phyloP scores from a whole-genome alignment of 2,329 filamentous ascomycete species.

The Cytospora schulzeri region DNA sequence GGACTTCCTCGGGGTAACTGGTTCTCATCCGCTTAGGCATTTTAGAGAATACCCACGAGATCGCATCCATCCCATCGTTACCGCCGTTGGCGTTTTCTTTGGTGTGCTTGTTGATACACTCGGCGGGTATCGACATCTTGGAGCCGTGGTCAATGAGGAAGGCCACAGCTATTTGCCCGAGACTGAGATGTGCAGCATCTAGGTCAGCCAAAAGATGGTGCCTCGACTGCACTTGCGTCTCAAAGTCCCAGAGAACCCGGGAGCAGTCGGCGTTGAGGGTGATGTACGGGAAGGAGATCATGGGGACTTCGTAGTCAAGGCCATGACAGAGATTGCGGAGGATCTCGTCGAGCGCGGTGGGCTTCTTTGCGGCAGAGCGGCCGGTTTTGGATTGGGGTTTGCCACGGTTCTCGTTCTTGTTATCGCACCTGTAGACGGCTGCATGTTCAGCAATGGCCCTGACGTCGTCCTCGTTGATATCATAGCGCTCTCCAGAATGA shows the following conservation, averaged over 20 bases:
- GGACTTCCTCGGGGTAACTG: too few relatives aligned
- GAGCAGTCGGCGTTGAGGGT: constrained; percentile 7
- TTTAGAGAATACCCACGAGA: too few relatives aligned
- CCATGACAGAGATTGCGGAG: constrained; percentile 7
- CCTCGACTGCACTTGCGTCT: neutral
- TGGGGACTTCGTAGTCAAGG: constrained; percentile 8
- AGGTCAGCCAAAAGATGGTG: neutral
- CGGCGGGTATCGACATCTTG: neutral
- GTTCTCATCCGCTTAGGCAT: too few relatives aligned
- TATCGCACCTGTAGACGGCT: neutral
- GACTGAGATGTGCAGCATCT: neutral
- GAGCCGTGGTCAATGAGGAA: neutral
- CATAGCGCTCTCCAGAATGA: constrained; percentile 6
- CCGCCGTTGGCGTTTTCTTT: too few relatives aligned
- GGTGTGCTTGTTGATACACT: too few relatives aligned
- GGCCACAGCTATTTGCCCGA: neutral
- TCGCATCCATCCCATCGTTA: too few relatives aligned
- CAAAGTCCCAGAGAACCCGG: neutral
- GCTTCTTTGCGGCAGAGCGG: neutral
- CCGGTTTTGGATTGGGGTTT: neutral
- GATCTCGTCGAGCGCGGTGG: constrained; percentile 6
- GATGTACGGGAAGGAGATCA: constrained; percentile 7
- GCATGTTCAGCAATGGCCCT: constrained; percentile 6
- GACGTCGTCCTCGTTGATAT: constrained; percentile 15
- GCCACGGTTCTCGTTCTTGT: neutral